Conservation (phyloP, 2,329 filamentous ascomycete species). For the Phialocephala subalpina region DNA sequence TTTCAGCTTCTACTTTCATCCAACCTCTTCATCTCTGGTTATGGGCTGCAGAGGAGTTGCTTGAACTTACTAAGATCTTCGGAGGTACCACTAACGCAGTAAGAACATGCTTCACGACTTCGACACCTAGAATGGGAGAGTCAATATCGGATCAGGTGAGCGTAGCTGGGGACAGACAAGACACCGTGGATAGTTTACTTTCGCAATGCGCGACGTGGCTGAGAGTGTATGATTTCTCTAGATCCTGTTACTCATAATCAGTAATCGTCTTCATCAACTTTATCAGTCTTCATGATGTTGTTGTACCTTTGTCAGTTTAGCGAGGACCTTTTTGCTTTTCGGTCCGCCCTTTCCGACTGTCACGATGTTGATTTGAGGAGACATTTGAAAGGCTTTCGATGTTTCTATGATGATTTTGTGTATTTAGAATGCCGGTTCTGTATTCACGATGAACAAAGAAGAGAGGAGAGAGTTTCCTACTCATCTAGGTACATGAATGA, state of each 20-base stretch:
- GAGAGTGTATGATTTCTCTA: slow-evolving; percentile 25
- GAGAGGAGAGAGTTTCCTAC: neutral
- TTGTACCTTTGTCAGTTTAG: slow-evolving; percentile 10
- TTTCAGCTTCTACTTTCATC: neutral
- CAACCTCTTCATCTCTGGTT: neutral
- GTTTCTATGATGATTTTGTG: neutral
- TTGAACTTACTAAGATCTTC: slow-evolving; percentile 22
- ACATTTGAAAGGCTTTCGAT: neutral
- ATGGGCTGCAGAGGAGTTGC: neutral
- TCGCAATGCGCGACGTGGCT: slow-evolving; percentile 31
- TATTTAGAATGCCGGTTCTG: neutral
- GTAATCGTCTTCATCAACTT: neutral
- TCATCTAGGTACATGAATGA: slow-evolving; percentile 5
- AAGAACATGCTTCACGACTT: slow-evolving; percentile 25
- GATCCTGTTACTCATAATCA: slow-evolving; percentile 12
- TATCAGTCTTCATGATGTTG: no score
- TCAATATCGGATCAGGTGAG: neutral
- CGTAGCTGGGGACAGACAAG: neutral
- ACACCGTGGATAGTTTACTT: slow-evolving; percentile 11
- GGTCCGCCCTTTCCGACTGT: neutral
- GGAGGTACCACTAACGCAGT: slow-evolving; percentile 20
- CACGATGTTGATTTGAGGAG: neutral
- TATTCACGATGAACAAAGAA: neutral
- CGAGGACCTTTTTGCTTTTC: neutral
- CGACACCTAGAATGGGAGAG: slow-evolving; percentile 16